A percentile compares a stretch with the other conserved stretches of the same genome.
Conservation (phyloP, 495 filamentous ascomycete genomes). For the Chaetomium fimeti region DNA sequence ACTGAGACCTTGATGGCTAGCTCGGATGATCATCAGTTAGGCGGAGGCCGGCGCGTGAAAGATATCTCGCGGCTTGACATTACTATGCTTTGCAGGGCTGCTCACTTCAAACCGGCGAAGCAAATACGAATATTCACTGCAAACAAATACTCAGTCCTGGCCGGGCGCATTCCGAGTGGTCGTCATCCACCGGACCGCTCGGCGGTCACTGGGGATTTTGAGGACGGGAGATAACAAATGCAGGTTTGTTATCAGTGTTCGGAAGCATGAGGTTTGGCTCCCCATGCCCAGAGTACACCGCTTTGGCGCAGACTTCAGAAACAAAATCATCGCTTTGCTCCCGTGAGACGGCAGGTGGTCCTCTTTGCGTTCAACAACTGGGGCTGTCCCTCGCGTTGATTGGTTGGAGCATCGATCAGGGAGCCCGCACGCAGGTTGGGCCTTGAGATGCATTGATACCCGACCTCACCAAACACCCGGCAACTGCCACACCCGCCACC, state of each 20-base stretch:
- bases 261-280: neutral
- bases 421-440: slow-evolving; percentile 27
- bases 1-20: neutral
- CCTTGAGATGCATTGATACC: slow-evolving; percentile 40
- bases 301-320: neutral
- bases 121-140: too few species aligned
- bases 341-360: neutral
- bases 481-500: slow-evolving; percentile 25
- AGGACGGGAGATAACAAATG: neutral
- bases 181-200: neutral
- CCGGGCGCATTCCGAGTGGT: neutral
- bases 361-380: slow-evolving; percentile 2
- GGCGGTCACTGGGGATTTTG: neutral
- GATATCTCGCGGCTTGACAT: neutral
- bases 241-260: slow-evolving; percentile 6
- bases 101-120: neutral
- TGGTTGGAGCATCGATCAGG: slow-evolving; percentile 23
- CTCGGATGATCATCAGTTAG: neutral
- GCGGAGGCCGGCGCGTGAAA: neutral
- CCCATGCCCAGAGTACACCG: neutral
- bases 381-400: slow-evolving; percentile 23
- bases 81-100: neutral
- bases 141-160: neutral
- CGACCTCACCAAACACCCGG: slow-evolving; percentile 27
- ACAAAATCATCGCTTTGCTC: neutral